Conservation (phyloP, 805 yeast species). For the Metschnikowia reukaufii region DNA sequence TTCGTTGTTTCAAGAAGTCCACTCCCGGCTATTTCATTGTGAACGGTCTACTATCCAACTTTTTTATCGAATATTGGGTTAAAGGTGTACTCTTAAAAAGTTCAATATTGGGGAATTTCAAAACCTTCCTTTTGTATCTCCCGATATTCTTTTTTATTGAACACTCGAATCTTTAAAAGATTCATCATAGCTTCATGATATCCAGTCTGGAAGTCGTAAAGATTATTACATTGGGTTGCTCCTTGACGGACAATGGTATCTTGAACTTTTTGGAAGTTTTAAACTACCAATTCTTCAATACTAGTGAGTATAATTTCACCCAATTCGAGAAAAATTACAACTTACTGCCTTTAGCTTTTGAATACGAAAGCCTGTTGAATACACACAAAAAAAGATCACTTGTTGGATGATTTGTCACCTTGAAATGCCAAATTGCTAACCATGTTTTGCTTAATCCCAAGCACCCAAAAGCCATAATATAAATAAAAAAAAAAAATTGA, state of each 20-base stretch:
- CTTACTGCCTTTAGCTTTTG: constrained; percentile 37
- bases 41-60: no score
- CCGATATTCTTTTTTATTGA: no score
- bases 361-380: constrained; percentile 23
- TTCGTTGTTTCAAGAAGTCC: no score
- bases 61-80: no score
- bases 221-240: constrained; percentile 53
- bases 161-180: no score
- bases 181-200: constrained; percentile 70
- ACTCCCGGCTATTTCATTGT: no score
- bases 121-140: no score
- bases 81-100: no score
- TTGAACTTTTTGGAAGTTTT: constrained; percentile 66
- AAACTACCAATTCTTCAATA: constrained; percentile 51
- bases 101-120: no score
- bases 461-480: no score
- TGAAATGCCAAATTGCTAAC: constrained; percentile 24
- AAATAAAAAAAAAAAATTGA: no score
- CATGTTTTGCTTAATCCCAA: constrained; percentile 11
- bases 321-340: constrained; percentile 28
- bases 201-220: constrained; percentile 49
- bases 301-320: constrained; percentile 42
- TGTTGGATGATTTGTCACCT: constrained; percentile 26
- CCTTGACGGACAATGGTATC: constrained; percentile 55
- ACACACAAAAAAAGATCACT: constrained; percentile 1